phyloP scores from a whole-genome alignment of 108 stramenopile genomes.

The Cyclotella kingstonii region DNA sequence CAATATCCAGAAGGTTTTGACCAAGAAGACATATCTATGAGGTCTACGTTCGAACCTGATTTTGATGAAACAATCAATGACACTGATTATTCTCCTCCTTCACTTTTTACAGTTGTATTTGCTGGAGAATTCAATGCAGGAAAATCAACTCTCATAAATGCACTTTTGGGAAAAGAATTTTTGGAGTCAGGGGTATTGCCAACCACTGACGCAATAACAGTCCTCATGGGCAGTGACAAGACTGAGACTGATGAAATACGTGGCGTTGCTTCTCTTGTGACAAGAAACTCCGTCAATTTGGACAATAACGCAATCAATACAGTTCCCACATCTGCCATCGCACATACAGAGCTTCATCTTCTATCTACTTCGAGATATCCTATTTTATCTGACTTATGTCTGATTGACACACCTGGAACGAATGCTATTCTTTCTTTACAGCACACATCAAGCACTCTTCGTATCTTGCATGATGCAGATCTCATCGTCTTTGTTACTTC shows the following conservation, averaged over 20 bases:
- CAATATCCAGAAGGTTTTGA: too few relatives aligned
- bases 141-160: constrained; percentile 85
- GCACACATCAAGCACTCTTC: constrained; percentile 66
- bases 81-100: constrained; percentile 13
- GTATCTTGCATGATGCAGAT: constrained; percentile 76
- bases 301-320: not conserved
- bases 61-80: constrained; percentile 1
- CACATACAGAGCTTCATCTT: constrained; percentile 28
- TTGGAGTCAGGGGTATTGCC: constrained; percentile 78
- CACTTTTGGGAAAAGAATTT: constrained; percentile 70
- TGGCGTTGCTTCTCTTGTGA: not conserved
- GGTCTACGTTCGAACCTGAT: not conserved
- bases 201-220: constrained; percentile 75
- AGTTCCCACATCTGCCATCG: not conserved
- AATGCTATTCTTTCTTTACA: constrained; percentile 69
- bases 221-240: constrained; percentile 44
- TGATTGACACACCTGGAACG: constrained; percentile 87
- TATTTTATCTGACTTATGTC: constrained; percentile 62
- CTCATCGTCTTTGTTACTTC: constrained; percentile 81
- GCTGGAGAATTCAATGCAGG: constrained; percentile 89
- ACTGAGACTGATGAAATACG: not conserved
- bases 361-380: constrained; percentile 48
- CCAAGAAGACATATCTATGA: too few relatives aligned
- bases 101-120: constrained; percentile 69
- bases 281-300: not conserved